Evolutionary conservation across 1,284 basidiomycete species (phyloP).

Genomic region (Cryptococcus depauperatus): DNA sequence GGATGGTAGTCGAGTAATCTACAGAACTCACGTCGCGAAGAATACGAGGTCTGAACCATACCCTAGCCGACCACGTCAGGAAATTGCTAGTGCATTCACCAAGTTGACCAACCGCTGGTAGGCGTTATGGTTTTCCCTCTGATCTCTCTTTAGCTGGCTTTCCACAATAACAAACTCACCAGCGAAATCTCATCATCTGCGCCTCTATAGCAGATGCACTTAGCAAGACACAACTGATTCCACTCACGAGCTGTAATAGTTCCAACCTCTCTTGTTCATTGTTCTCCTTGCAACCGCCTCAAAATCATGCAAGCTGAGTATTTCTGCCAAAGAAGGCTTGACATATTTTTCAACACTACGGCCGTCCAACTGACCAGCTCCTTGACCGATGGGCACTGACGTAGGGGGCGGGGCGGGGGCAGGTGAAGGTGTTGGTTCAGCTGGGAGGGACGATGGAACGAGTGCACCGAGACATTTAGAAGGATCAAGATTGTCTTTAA

Average conservation of each 20-base stretch:
- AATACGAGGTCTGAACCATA: slow-evolving; percentile 90
- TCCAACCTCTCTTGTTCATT: slow-evolving; percentile 75
- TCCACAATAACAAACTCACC: slow-evolving; percentile 26
- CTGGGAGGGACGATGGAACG: slow-evolving; percentile 52
- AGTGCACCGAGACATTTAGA: slow-evolving; percentile 54
- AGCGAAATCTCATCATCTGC: slow-evolving; percentile 81
- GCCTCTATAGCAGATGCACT: slow-evolving; percentile 45
- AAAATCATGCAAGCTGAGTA: slow-evolving; percentile 84
- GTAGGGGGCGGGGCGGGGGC: slow-evolving; percentile 22
- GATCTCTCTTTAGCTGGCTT: not conserved
- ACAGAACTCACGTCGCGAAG: slow-evolving; percentile 69
- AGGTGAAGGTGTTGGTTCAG: slow-evolving; percentile 10
- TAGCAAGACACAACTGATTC: not conserved
- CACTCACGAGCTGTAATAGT: slow-evolving; percentile 64
- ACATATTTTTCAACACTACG: slow-evolving; percentile 31
- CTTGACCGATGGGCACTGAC: slow-evolving; percentile 48
- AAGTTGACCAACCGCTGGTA: slow-evolving; percentile 59
- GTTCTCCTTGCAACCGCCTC: slow-evolving; percentile 70
- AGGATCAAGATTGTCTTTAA: slow-evolving; percentile 67
- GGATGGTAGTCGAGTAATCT: slow-evolving; percentile 71
- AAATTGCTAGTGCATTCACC: not conserved
- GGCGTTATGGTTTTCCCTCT: slow-evolving; percentile 75
- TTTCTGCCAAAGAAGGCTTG: slow-evolving; percentile 61
- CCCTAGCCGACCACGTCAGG: slow-evolving; percentile 45
- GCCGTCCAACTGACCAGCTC: slow-evolving; percentile 10